These are phyloP conservation scores for Plasmodium gallinaceum DNA, from an alignment of 169 alveolate genomes.

Conservation along the genomic window DNA sequence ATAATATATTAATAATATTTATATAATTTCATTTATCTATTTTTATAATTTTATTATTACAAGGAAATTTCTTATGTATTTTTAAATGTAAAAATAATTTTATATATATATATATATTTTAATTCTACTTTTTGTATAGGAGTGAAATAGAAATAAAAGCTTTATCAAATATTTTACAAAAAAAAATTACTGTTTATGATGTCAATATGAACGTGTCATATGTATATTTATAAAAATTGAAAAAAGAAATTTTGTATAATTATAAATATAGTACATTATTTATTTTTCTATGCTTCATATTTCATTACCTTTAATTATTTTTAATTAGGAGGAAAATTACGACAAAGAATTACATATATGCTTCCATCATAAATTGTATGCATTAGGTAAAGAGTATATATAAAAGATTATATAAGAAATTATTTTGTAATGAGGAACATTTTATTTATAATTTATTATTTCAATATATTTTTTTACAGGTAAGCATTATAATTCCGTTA, in stretches of 20 bases:
- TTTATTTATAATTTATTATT: background rate
- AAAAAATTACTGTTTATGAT: slow-evolving; percentile 66
- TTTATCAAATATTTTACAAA: slow-evolving; percentile 41
- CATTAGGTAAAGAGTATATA: slow-evolving; percentile 31
- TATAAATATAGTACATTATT: no score
- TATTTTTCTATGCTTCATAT: no score
- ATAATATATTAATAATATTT: background rate
- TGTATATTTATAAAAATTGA: slow-evolving; percentile 22
- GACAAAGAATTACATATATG: slow-evolving; percentile 60
- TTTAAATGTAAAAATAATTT: background rate
- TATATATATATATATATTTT: slow-evolving; percentile 1
- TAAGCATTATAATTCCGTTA: slow-evolving; percentile 59
- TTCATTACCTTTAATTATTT: background rate
- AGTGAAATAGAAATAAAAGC: slow-evolving; percentile 77
- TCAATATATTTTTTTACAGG: slow-evolving; percentile 15
- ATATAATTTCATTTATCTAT: background rate
- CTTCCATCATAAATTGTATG: slow-evolving; percentile 64
- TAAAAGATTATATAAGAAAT: background rate
- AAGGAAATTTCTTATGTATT: background rate
- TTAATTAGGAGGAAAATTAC: slow-evolving; percentile 58
- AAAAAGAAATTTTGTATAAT: background rate
- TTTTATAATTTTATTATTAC: background rate
- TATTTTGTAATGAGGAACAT: no score
- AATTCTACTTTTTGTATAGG: slow-evolving; percentile 13
- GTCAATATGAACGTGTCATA: slow-evolving; percentile 57